Evolutionary conservation across 345 rosid species (phyloP), one percentile per base, ranked within the genome.

Genomic region (Rhodamnia argentea): DNA sequence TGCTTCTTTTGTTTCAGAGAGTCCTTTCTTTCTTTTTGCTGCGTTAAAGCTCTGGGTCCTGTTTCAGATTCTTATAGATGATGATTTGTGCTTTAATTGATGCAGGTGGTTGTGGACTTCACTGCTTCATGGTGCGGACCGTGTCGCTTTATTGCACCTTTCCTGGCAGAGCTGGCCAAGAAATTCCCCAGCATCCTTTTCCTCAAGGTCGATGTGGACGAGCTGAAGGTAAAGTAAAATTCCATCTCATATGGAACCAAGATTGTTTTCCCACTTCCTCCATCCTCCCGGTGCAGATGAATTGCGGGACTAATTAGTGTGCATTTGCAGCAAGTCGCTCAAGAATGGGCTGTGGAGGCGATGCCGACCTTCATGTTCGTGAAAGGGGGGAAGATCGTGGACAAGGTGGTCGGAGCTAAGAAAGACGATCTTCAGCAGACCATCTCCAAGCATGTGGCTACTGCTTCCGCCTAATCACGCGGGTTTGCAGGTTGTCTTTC

Each of bases 181-280:
- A 60, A 62, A 70, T 59, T 84, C 81, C 82, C 57, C 10, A 5
- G 10, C 13, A 59, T 84, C 44, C 57, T 84, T 23, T 84, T 84
- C 86, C 86, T 84, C 15, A 84, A 84, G 81, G 86, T 84, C 26
- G 86, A 84, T 32, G 86, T 84, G 54, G 86, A 84, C 27, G 86
- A 84, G 57, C 81, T 84, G 86, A 84, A 62, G 55, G 86, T 84
- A 62, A 84, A 23, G 6, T 12, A 84, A 47, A 29, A 83, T 52
- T 24, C 50, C n/a, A 26, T 57, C 51, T 54, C 47, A 3, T 22
- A 7, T 14, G 29, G 47, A 29, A 51, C 50, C 32, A 1, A 27
- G 55, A 54, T 52, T 18, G 84, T 57, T 83, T 83, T 29, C 52
- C 83, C 84, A 51, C 20, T 10, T 52, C 47, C 32, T 13, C 23